A percentile compares a stretch with the other conserved stretches of the same genome.
Evolutionary conservation across 306 rosid genomes (phyloP).

Genomic region (Castanea mollissima): DNA sequence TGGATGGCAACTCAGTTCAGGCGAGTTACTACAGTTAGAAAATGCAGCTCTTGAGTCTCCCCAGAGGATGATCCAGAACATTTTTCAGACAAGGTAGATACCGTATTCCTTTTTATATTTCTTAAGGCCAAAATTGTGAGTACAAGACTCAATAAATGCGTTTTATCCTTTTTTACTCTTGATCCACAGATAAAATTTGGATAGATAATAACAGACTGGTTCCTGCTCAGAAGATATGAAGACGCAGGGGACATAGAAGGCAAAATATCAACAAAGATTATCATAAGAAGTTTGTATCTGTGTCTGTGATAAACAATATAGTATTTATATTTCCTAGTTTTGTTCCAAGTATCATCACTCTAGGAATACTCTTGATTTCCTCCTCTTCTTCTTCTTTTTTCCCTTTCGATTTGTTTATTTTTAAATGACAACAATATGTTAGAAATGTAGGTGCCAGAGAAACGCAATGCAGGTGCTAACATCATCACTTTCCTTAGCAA

Average conservation of each 20-base stretch:
- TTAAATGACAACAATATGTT: too few species aligned
- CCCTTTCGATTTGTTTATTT: too few species aligned
- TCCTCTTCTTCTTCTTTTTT: too few species aligned
- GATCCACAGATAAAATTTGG: not conserved
- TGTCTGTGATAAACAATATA: not conserved
- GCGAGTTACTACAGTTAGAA: conserved; percentile 65
- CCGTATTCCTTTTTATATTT: not conserved
- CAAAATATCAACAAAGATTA: not conserved
- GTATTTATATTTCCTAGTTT: not conserved
- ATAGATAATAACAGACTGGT: not conserved
- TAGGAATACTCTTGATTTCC: too few species aligned
- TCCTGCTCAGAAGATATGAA: not conserved
- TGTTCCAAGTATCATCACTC: not conserved
- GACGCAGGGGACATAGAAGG: not conserved
- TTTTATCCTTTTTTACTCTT: not conserved
- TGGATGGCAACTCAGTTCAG: conserved; percentile 68
- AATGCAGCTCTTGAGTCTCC: conserved; percentile 66
- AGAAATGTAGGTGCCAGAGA: too few species aligned
- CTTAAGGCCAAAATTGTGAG: not conserved
- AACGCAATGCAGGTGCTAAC: too few species aligned
- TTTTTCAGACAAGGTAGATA: conserved; percentile 75
- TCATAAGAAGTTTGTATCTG: not conserved
- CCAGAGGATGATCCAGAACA: conserved; percentile 76
- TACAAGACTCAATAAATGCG: not conserved
- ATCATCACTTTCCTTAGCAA: too few species aligned